Evolutionary conservation across 768 basidiomycete species (phyloP).

Genomic region (Lactarius sp.): DNA sequence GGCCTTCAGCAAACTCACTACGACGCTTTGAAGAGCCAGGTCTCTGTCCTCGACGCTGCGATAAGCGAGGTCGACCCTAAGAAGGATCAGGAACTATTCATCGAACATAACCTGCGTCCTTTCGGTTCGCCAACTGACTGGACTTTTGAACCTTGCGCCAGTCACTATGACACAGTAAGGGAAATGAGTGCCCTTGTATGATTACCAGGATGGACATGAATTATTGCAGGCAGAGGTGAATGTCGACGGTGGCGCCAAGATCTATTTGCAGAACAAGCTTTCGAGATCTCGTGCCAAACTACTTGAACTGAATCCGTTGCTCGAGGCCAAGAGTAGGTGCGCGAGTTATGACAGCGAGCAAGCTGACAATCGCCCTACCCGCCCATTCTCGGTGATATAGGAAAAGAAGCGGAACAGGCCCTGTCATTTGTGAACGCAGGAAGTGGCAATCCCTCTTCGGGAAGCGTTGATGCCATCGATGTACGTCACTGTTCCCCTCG

Average conservation of each 20-base stretch:
- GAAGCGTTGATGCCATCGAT: slow-evolving; percentile 52
- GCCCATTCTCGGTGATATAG: slow-evolving; percentile 33
- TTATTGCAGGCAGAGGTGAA: slow-evolving; percentile 50
- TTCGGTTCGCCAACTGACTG: slow-evolving; percentile 64
- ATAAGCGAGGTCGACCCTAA: slow-evolving; percentile 49
- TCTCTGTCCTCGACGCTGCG: slow-evolving; percentile 43
- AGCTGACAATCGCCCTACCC: slow-evolving; percentile 6
- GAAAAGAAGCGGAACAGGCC: slow-evolving; percentile 50
- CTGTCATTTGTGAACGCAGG: slow-evolving; percentile 44
- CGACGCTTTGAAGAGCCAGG: slow-evolving; percentile 49
- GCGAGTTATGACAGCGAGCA: slow-evolving; percentile 14
- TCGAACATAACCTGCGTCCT: slow-evolving; percentile 62
- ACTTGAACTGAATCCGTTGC: slow-evolving; percentile 52
- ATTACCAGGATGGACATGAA: not conserved
- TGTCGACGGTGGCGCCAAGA: slow-evolving; percentile 64
- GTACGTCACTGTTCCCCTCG: slow-evolving; percentile 40
- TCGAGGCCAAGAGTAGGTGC: slow-evolving; percentile 57
- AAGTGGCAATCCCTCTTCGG: slow-evolving; percentile 44
- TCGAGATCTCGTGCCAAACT: slow-evolving; percentile 54
- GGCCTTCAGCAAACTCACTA: slow-evolving; percentile 54
- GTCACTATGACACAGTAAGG: slow-evolving; percentile 72
- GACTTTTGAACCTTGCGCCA: slow-evolving; percentile 69
- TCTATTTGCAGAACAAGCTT: slow-evolving; percentile 78
- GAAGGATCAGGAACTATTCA: slow-evolving; percentile 66
- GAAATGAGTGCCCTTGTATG: not conserved